Base-by-base conservation (phyloP, 1,284 basidiomycete genomes). In the Cryptococcus jaspeensis region DNA sequence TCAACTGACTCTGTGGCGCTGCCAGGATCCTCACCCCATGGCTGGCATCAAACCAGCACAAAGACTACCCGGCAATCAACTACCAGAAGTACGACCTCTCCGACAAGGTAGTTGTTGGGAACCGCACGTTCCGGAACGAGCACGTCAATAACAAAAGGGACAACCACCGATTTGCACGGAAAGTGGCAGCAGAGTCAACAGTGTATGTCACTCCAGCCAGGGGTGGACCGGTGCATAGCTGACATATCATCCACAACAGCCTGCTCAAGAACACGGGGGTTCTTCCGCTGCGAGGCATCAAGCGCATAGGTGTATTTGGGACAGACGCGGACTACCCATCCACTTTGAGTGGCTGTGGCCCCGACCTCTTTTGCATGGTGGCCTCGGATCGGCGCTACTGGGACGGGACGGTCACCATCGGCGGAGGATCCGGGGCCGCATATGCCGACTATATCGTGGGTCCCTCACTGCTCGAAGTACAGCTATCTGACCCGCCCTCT, bases 21-120 rank as follows among this genome's bases (percentile, higher is more conserved):
- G 11, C 7, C 50, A 70, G 72, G 15, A 84, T 87, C 62, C 74
- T 88, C 40, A 84, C 84, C 0, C 79, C 78, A 0, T 88, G 83
- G 81, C 87, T 83, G 65, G 79, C 81, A 37, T 75, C 84, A 20
- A 80, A 80, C 18, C 89, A 91, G 76, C 70, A 80, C 39, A 69
- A 78, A 8, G 71, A 77, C 40, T 89, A 83, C 72, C 87, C 87
- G 0, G 55, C 71, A 20, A 58, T 72, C 54, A 73, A 73, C 53
- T 75, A 67, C 53, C 80, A 82, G 43, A 60, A 61, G 35, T 68
- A 61, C 61, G 84, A 69, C 38, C 61, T 79, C 1, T 52, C 60
- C 25, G 68, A 75, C 52, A 50, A 65, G 50, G 53, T 67, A 16
- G 50, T 58, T n/a, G 52, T 65, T 22, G 53, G 72, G 38, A 64